Evolutionary conservation across 805 yeast genomes (phyloP), one percentile per base, ranked within the genome.

Genomic region (Candida pseudoglaebosa): DNA sequence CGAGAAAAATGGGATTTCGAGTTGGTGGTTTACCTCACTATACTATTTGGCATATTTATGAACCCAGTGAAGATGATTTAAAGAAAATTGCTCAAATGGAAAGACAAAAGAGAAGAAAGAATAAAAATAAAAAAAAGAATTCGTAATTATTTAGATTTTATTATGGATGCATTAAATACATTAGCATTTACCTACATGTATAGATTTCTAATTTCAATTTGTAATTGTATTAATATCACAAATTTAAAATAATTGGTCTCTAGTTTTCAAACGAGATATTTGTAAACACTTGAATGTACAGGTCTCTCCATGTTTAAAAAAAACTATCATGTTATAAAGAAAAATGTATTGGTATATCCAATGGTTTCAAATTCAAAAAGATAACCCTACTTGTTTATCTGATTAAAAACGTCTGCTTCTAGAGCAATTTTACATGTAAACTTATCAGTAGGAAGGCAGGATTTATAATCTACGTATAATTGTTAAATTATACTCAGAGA

Each of bases 11-110:
- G 84, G 95, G 95, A 4, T 85, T 75, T 61, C 68, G 68, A 44
- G 95, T 88, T 10, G 93, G 89, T 28, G 96, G 96, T 0, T 70
- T 88, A 46, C 95, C 96, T 4, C 90, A 88, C 62, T 88, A 87
- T 59, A 85, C 90, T 0, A 68, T 87, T 31, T 87, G 95, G 95
- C 96, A 87, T 59, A 84, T 88, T 35, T 85, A 82, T 57, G 95
- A 85, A 54, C 95, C 95, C 12, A 82, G 90, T 63, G 90, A 82
- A 58, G 91, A 85, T 53, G 95, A 85, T 62, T 66, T 85, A 47
- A 69, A 72, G 48, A 78, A 80, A 49, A 84, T 85, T 38, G 83
- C 87, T 2, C 70, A 69, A 48, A 67, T 77, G 58, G 95, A 84
- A 59, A 70, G 89, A 48, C 75, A 73, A 50, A 78, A 75, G 59